Base-by-base conservation (phyloP, 352 stramenopile genomes). In the Phytopythium chamaehyphon region DNA sequence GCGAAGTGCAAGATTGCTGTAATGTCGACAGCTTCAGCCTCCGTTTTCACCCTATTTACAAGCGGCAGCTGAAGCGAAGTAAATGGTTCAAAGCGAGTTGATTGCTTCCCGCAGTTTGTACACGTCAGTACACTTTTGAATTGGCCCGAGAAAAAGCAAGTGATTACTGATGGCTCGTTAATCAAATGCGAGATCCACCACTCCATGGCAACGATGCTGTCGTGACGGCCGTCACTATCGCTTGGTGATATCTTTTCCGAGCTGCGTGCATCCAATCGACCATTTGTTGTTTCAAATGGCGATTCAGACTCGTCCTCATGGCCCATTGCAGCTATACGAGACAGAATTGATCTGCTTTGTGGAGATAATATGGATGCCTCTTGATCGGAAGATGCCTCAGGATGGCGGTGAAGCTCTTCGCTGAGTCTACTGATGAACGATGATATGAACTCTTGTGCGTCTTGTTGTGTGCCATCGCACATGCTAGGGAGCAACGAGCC, bases 151-250 rank as follows among this genome's bases (percentile, higher is more conserved):
- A 99, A 99, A 1, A 99, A 72, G 16, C 89, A 86, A 2, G 97
- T 96, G 44, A 99, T 85, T 16, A 98, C 90, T 12, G 86, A 98
- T 23, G 96, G 81, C 55, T 99, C 96, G 40, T 92, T 60, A 40
- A 96, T 77, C 21, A 99, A 74, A 62, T 99, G 93, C 42, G 97
- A 94, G 9, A 86, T 72, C 97, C 97, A 99, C 94, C 96, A 99
- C 57, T 98, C 97, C 36, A 96, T 85, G 23, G 96, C 96, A 6
- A 99, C 76, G 46, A 96, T 82, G 0, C 71, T 73, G 63, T 99
- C 96, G 2, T 86, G 80, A 6, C 95, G 78, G n/a, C 88, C 93
- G 57, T 98, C 83, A 42, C 85, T 96, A 70, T 99, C 96, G 15
- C 83, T 69, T 23, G 97, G 64, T 14, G 51, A 44, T 24, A 77